Conservation (phyloP, 768 basidiomycete species). For the Paxillus involutus region DNA sequence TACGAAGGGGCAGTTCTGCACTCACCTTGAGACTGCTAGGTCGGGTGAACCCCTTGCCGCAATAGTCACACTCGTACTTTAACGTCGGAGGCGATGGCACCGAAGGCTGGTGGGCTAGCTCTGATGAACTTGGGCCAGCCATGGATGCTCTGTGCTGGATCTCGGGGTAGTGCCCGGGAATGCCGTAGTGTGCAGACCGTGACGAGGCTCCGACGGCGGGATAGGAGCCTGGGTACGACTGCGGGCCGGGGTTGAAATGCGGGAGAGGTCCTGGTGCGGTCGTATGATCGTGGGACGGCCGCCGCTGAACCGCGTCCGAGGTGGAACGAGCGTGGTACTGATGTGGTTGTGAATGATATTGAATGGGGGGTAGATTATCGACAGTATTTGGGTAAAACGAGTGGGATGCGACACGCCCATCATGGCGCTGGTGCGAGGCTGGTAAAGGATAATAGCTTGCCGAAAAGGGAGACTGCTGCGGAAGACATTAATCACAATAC, state of each 20-base stretch:
- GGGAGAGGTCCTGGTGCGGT: conserved; percentile 21
- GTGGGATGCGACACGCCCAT: conserved; percentile 21
- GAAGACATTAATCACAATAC: conserved; percentile 4
- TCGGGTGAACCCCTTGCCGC: conserved; percentile 79
- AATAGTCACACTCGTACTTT: conserved; percentile 78
- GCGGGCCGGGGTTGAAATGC: conserved; percentile 23
- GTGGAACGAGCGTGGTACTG: conserved; percentile 27
- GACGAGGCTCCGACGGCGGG: conserved; percentile 15
- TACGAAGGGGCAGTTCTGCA: conserved; percentile 8
- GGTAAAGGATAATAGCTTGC: conserved; percentile 19
- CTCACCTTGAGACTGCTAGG: conserved; percentile 79
- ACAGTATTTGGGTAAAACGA: conserved; percentile 6
- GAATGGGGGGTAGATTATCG: conserved; percentile 21
- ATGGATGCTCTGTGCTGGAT: conserved; percentile 17
- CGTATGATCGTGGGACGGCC: conserved; percentile 29
- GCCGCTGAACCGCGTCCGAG: conserved; percentile 26
- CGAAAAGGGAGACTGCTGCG: conserved; percentile 22
- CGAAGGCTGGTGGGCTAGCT: conserved; percentile 16
- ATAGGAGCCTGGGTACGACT: conserved; percentile 19
- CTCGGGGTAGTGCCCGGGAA: conserved; percentile 19
- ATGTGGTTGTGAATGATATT: conserved; percentile 21
- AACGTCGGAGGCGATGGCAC: conserved; percentile 33
- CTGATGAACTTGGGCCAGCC: conserved; percentile 8
- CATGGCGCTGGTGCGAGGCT: conserved; percentile 24
- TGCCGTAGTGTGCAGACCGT: conserved; percentile 9